phyloP scores from a whole-genome alignment of 1,139 yeast species.

The Kurtzmaniella quercitrusa region DNA sequence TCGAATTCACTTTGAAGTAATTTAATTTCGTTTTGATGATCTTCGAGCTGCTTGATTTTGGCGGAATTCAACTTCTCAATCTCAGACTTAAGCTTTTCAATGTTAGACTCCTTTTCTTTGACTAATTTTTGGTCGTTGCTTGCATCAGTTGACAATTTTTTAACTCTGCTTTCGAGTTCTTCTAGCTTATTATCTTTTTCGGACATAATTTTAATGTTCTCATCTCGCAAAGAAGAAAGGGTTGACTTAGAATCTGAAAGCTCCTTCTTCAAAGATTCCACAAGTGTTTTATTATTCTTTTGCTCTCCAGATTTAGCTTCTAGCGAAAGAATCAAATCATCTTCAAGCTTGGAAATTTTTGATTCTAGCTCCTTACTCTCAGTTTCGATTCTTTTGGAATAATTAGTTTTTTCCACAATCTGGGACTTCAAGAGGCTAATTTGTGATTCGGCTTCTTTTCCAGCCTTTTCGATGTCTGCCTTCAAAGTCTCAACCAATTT shows the following conservation, averaged over 20 bases:
- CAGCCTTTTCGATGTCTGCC: not conserved
- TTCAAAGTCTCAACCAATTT: not conserved
- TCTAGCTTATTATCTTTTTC: not conserved
- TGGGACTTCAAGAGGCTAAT: not conserved
- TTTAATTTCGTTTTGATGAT: not conserved
- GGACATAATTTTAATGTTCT: not conserved
- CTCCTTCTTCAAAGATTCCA: not conserved
- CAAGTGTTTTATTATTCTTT: not conserved
- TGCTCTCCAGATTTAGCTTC: not conserved
- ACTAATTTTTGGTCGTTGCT: not conserved
- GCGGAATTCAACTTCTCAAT: not conserved
- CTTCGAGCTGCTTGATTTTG: not conserved
- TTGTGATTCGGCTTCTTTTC: not conserved
- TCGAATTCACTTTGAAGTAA: not conserved
- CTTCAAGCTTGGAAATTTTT: not conserved
- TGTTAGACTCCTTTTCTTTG: not conserved
- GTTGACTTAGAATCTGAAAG: not conserved
- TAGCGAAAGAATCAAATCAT: not conserved
- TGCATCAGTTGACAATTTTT: not conserved
- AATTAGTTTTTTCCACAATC: not conserved
- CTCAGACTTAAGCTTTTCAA: not conserved
- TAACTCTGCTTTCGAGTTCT: not conserved
- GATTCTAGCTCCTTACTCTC: not conserved
- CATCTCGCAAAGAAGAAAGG: not conserved
- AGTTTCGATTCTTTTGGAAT: not conserved